Evolutionary conservation across 2,329 filamentous ascomycete species (phyloP), one percentile per base, ranked within the genome.

Genomic region (Fusarium lateritium): DNA sequence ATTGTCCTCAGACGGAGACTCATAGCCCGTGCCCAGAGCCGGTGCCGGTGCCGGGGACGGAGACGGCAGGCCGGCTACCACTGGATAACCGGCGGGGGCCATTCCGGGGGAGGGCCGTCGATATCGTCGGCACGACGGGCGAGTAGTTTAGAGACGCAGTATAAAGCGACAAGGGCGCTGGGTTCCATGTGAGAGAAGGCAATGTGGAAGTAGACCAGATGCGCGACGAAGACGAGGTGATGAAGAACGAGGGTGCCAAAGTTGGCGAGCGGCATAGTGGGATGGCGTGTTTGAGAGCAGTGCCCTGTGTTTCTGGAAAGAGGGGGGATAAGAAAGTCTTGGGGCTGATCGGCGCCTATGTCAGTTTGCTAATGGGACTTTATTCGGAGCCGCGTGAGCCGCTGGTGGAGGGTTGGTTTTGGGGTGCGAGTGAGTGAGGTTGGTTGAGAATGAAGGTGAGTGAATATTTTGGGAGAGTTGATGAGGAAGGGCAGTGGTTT

Each of bases 221-320:
- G 85, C 40, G 83, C 84, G 67, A 87, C 77, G 73, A 87, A 87
- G 71, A 86, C 83, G 54, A 86, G 78, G 67, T 86, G 79, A 69
- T 85, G 80, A 51, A 87, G 78, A 65, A 86, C 75, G 34, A 85
- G 77, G n/a, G 84, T 82, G 49, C 85, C 85, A 26, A 87, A 74
- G 77, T 86, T 83, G 72, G 80, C 79, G 61, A 87, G 78, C 73
- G 85, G 82, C 85, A 87, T 87, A 22, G 49, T 51, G 19, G 33
- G 40, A 44, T 34, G 50, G 45, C 55, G 45, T 46, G 56, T 36
- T 55, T 51, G 36, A 61, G 42, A 55, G 55, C 22, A 43, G 33
- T 47, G 60, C 60, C 62, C 60, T 65, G 44, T 39, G 39, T 39
- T 38, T 45, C 55, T 42, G 42, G 47, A 43, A n/a, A n/a, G 28